These are phyloP conservation scores for Irpex rosettiformis DNA, from an alignment of 1,284 basidiomycete genomes.

Conservation along the genomic window DNA sequence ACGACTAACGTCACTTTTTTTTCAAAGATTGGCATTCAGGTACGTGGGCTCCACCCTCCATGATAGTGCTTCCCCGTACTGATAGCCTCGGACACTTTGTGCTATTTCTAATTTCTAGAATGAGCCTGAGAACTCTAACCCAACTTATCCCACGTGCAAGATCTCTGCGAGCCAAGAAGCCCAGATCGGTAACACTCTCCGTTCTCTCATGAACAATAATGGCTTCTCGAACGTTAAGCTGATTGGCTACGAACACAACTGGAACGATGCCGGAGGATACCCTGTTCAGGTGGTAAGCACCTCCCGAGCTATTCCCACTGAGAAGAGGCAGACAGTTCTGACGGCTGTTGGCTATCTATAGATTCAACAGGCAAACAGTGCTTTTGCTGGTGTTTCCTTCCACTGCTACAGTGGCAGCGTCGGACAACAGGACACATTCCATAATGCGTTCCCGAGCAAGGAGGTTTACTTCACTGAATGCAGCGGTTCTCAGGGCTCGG, in stretches of 20 bases:
- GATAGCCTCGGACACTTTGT: not conserved
- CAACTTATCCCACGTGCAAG: constrained; percentile 42
- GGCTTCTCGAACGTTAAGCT: constrained; percentile 41
- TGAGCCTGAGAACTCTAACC: constrained; percentile 44
- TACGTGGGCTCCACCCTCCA: constrained; percentile 14
- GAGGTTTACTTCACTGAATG: constrained; percentile 54
- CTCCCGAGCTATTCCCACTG: not conserved
- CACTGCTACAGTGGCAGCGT: constrained; percentile 47
- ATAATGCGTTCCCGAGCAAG: constrained; percentile 41
- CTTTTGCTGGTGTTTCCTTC: constrained; percentile 47
- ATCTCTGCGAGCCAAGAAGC: constrained; percentile 40
- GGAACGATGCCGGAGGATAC: constrained; percentile 45
- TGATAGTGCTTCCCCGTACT: constrained; percentile 37
- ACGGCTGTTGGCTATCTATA: constrained; percentile 17
- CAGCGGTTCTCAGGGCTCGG: constrained; percentile 47
- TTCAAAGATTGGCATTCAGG: constrained; percentile 39
- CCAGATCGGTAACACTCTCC: constrained; percentile 37
- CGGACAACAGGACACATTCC: constrained; percentile 40
- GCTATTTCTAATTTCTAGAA: constrained; percentile 36
- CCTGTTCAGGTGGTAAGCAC: constrained; percentile 41
- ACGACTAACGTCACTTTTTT: not conserved
- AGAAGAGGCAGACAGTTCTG: not conserved
- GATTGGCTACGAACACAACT: constrained; percentile 49
- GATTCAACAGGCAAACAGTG: constrained; percentile 44
- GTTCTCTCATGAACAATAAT: constrained; percentile 42